Base-by-base conservation (phyloP, 2,329 filamentous ascomycete genomes). In the Pseudopithomyces maydicus region DNA sequence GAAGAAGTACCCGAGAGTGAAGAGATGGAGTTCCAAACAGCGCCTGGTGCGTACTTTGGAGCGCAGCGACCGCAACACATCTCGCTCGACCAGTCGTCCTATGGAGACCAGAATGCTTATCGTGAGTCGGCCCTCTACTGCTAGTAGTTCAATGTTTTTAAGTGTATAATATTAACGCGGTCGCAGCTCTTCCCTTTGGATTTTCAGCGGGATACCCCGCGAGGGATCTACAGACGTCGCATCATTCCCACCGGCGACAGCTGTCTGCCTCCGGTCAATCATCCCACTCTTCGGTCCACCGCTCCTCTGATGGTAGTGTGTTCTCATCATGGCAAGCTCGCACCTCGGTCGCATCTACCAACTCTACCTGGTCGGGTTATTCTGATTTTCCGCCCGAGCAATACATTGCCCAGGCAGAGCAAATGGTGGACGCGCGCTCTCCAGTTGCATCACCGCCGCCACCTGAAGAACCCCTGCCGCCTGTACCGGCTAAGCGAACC, bases 341-440 rank as follows among this genome's bases (percentile, higher is more conserved):
- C 20, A 56, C 60, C 14, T 73, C 71, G 3, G 50, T 60, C 11
- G 55, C 68, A 8, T 72, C 71, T 2, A 65, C 63, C 6, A 62
- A 43, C 23, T 70, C 70, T 7, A 57, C 57, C 6, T 65, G 58
- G 52, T 70, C 71, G 5, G 42, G 59, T n/a, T 17, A 53, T 5
- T 68, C 67, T 10, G 51, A 60, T 1, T 48, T 54, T 12, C 54
- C 63, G 5, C 39, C 56, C 19, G 59, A 59, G 1, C 55, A 65
- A 10, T 56, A 62, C 33, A 39, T 59, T 43, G 38, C 59, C 11
- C 62, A 65, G 20, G 52, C 64, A n/a, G 59, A 62, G 33, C 17
- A 55, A 8, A 17, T 39, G 1, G 29, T 62, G 26, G 54, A 61
- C 2, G 39, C 57, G 20, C 33, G 52, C 2, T 48, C 55, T 4